Base-by-base conservation (phyloP, 1,139 yeast genomes). In the Hyphopichia fennica region DNA sequence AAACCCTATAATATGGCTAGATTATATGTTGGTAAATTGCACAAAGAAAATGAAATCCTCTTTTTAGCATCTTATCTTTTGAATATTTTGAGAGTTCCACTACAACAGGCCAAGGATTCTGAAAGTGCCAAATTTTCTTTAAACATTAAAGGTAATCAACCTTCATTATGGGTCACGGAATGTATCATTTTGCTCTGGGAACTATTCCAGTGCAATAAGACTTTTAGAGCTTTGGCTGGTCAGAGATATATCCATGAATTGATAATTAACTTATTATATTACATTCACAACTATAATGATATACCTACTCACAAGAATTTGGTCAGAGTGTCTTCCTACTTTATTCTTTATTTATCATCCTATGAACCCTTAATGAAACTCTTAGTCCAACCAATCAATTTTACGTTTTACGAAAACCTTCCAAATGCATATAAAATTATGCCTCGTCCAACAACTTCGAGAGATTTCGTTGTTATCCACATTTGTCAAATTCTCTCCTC, bases 111-210 rank as follows among this genome's bases (percentile, higher is more conserved):
- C 28, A 50, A 51, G 28, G 52, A 58, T 20, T 38, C 44, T 18
- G 61, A 54, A 32, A 44, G 44, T 16, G 45, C 54, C 9, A 50
- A 51, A 34, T 57, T 59, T 38, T 39, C 54, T 10, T 38, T 60
- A 14, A 47, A 42, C n/a, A 41, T 46, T 33, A 43, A 55, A 5
- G 40, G 38, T 23, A 40, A 64, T 3, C 63, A 61, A 10, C 69
- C 83, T 1, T 72, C 82, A 0, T 52, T 72, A 1, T 75, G 86
- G 81, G 60, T 79, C 3, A 59, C 66, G 2, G 93, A 87, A 52
- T 58, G 79, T 18, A 58, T 81, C 3, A 74, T 86, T 62, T 58
- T 91, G 8, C 56, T 86, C 17, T 87, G 96, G 88, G 96, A 87
- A 54, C 62, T 89, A 40, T 65, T 81, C 32, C 95, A 87, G 57